These are phyloP conservation scores for Backusella tarrabulga DNA, from an alignment of 192 early-diverging fungal genomes.

Conservation along the genomic window DNA sequence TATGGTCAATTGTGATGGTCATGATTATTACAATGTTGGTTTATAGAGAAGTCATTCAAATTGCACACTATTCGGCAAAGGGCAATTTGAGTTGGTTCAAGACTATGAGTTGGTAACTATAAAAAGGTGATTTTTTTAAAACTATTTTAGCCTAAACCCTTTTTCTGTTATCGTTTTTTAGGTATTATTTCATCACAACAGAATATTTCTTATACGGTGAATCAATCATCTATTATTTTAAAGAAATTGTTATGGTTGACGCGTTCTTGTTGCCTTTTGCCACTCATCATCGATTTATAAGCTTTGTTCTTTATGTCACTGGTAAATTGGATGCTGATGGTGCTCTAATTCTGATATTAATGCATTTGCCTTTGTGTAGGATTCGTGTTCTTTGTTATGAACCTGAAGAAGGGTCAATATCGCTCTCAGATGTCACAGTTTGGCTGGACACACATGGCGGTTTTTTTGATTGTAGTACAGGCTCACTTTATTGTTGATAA, in stretches of 20 bases:
- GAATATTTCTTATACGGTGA: slow-evolving; percentile 97
- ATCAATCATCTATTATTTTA: slow-evolving; percentile 87
- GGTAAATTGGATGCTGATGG: slow-evolving; percentile 44
- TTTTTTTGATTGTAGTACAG: slow-evolving; percentile 89
- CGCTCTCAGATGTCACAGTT: slow-evolving; percentile 96
- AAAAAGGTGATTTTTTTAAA: not conserved
- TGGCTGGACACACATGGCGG: slow-evolving; percentile 96
- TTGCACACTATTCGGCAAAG: slow-evolving; percentile 80
- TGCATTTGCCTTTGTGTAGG: slow-evolving; percentile 28
- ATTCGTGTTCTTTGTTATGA: slow-evolving; percentile 92
- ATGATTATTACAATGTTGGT: slow-evolving; percentile 81
- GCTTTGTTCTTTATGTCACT: slow-evolving; percentile 83
- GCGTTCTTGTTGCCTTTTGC: slow-evolving; percentile 81
- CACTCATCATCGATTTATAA: slow-evolving; percentile 93
- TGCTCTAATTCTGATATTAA: not conserved
- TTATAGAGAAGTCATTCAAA: slow-evolving; percentile 91
- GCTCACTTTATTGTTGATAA: slow-evolving; percentile 97
- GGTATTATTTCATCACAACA: slow-evolving; percentile 86
- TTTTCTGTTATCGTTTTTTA: slow-evolving; percentile 14
- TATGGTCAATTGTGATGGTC: slow-evolving; percentile 86
- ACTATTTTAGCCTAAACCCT: not conserved
- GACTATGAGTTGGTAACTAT: slow-evolving; percentile 77
- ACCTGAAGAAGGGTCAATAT: slow-evolving; percentile 91
- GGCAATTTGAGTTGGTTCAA: slow-evolving; percentile 91
- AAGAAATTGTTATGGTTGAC: slow-evolving; percentile 80